A percentile compares a stretch with the other conserved stretches of the same genome.
phyloP scores from a whole-genome alignment of 1,284 basidiomycete species.

The Ganoderma leucocontextum region DNA sequence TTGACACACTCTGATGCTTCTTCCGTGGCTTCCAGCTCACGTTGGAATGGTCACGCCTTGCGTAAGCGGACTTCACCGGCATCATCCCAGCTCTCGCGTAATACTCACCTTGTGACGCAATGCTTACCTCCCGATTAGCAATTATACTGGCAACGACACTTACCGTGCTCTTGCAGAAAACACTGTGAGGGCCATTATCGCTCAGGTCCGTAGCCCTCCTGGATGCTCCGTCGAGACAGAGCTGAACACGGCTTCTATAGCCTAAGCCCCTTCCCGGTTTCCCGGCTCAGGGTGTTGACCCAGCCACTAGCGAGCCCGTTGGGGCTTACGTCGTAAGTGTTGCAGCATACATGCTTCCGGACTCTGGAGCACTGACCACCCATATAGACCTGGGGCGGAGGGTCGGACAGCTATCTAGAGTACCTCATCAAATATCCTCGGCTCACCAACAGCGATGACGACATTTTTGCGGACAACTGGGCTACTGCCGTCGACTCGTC shows the following conservation, averaged over 20 bases:
- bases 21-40: slow-evolving; percentile 45
- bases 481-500: slow-evolving; percentile 74
- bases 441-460: slow-evolving; percentile 67
- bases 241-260: slow-evolving; percentile 36
- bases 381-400: slow-evolving; percentile 70
- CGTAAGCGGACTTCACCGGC: slow-evolving; percentile 31
- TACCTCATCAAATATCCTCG: slow-evolving; percentile 81
- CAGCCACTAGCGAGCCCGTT: slow-evolving; percentile 56
- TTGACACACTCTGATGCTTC: background rate
- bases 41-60: slow-evolving; percentile 53
- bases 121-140: slow-evolving; percentile 41
- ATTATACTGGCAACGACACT: slow-evolving; percentile 65
- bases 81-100: too few species aligned
- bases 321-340: slow-evolving; percentile 68
- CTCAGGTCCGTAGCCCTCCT: slow-evolving; percentile 33
- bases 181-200: slow-evolving; percentile 58
- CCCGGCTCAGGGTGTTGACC: slow-evolving; percentile 66
- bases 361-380: background rate
- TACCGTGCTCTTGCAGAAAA: slow-evolving; percentile 62
- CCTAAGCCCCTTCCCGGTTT: slow-evolving; percentile 52
- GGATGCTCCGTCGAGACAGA: background rate
- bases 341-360: background rate
- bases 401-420: slow-evolving; percentile 77
- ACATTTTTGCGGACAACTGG: slow-evolving; percentile 71
- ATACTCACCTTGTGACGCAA: background rate